Conservation (phyloP, 1,139 yeast genomes). For the Candida tetrigidarum region DNA sequence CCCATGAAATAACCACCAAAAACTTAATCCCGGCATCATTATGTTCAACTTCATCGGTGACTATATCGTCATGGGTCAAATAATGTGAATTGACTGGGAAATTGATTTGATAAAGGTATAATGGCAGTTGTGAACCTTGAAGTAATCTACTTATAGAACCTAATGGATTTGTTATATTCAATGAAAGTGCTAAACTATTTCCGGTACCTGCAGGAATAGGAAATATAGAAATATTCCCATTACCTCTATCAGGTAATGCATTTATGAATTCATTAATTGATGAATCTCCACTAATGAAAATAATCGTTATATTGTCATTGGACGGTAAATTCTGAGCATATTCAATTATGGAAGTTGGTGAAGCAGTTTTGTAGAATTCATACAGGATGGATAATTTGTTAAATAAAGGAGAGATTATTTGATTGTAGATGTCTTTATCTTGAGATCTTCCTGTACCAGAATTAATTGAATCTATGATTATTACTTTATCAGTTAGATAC, state of each 20-base stretch:
- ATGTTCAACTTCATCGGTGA: constrained; percentile 18
- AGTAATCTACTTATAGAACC: constrained; percentile 48
- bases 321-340: constrained; percentile 32
- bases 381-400: constrained; percentile 36
- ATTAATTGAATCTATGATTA: constrained; percentile 53
- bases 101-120: constrained; percentile 57
- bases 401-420: constrained; percentile 52
- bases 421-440: constrained; percentile 42
- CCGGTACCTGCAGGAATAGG: constrained; percentile 88
- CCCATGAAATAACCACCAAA: constrained; percentile 81
- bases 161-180: constrained; percentile 46
- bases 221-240: constrained; percentile 34
- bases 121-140: constrained; percentile 30
- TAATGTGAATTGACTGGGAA: constrained; percentile 54
- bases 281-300: constrained; percentile 86
- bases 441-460: constrained; percentile 59
- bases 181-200: constrained; percentile 73
- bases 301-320: constrained; percentile 38
- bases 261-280: constrained; percentile 79
- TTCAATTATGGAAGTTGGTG: constrained; percentile 33
- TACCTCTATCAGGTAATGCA: constrained; percentile 28
- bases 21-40: constrained; percentile 39
- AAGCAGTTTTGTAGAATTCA: constrained; percentile 42
- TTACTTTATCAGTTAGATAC: constrained; percentile 13
- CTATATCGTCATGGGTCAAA: constrained; percentile 27